These are phyloP conservation scores for Neonectria sp. DNA, from an alignment of 2,329 filamentous ascomycete species.

Conservation along the genomic window DNA sequence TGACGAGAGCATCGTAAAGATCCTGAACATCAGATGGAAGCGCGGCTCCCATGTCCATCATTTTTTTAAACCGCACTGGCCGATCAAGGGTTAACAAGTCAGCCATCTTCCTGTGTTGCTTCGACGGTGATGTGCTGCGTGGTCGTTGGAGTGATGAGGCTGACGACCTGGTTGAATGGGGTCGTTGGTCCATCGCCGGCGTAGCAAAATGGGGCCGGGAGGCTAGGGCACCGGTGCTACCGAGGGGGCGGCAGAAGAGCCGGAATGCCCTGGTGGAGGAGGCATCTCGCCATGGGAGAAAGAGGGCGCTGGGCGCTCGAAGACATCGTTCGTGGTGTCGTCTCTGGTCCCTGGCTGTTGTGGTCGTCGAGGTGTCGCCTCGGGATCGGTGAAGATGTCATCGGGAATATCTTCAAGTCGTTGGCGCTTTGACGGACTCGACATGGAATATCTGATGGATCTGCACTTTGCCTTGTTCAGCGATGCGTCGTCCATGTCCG, in stretches of 20 bases:
- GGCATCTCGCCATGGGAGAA: not conserved
- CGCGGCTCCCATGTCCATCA: slow-evolving; percentile 4
- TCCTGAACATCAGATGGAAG: slow-evolving; percentile 21
- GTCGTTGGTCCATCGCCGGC: not conserved
- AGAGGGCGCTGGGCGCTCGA: not conserved
- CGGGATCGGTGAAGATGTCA: not conserved
- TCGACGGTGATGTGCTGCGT: slow-evolving; percentile 5
- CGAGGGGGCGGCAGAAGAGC: not conserved
- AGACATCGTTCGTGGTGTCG: not conserved
- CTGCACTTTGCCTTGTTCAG: slow-evolving; percentile 7
- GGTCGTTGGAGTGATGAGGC: not conserved
- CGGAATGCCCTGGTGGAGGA: not conserved
- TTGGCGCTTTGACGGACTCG: slow-evolving; percentile 12
- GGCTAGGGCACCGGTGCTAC: not conserved
- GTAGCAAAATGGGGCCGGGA: not conserved
- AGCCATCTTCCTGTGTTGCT: slow-evolving; percentile 9
- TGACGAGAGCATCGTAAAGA: slow-evolving; percentile 8
- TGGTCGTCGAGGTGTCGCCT: not conserved
- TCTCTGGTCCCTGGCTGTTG: not conserved
- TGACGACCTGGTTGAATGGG: not conserved
- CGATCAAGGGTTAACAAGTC: slow-evolving; percentile 10
- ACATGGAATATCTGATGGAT: slow-evolving; percentile 1
- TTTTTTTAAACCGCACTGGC: slow-evolving; percentile 11
- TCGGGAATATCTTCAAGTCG: not conserved
- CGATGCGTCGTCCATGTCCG: not conserved